These are phyloP conservation scores for Kodamaea sp. DNA, from an alignment of 1,139 yeast genomes.

Conservation along the genomic window DNA sequence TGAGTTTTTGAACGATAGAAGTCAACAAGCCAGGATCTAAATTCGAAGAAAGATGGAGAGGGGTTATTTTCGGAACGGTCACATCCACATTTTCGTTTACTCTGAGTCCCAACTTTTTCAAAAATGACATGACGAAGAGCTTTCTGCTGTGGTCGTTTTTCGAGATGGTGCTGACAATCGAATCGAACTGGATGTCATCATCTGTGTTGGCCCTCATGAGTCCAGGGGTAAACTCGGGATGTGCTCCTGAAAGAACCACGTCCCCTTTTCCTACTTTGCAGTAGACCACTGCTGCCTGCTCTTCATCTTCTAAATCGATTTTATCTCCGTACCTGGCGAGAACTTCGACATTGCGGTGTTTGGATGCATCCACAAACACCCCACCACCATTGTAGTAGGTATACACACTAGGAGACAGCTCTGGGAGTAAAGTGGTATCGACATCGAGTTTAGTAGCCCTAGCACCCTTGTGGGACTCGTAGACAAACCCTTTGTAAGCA, in stretches of 20 bases:
- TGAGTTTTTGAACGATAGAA: constrained; percentile 30
- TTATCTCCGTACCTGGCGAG: constrained; percentile 64
- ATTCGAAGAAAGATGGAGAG: constrained; percentile 49
- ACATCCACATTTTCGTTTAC: constrained; percentile 55
- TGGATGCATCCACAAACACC: constrained; percentile 72
- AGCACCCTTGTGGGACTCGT: constrained; percentile 77
- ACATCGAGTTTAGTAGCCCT: constrained; percentile 54
- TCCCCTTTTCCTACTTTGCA: constrained; percentile 73
- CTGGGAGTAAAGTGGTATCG: constrained; percentile 27
- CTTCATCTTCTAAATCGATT: constrained; percentile 36
- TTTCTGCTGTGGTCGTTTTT: constrained; percentile 48
- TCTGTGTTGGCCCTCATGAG: constrained; percentile 37
- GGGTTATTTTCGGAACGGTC: constrained; percentile 69
- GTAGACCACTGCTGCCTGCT: constrained; percentile 70
- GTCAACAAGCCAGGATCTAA: constrained; percentile 23
- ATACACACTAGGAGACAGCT: constrained; percentile 23
- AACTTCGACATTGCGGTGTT: constrained; percentile 60
- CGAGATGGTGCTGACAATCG: constrained; percentile 40
- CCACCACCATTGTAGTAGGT: constrained; percentile 88
- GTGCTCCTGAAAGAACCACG: constrained; percentile 81
- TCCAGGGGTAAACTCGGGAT: constrained; percentile 79
- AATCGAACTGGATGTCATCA: constrained; percentile 21
- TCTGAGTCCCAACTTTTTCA: constrained; percentile 63
- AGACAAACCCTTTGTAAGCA: constrained; percentile 77
- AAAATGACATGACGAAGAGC: constrained; percentile 54